Evolutionary conservation across 352 stramenopile genomes (phyloP).

Genomic region (Phytopythium cucurbitacearum): DNA sequence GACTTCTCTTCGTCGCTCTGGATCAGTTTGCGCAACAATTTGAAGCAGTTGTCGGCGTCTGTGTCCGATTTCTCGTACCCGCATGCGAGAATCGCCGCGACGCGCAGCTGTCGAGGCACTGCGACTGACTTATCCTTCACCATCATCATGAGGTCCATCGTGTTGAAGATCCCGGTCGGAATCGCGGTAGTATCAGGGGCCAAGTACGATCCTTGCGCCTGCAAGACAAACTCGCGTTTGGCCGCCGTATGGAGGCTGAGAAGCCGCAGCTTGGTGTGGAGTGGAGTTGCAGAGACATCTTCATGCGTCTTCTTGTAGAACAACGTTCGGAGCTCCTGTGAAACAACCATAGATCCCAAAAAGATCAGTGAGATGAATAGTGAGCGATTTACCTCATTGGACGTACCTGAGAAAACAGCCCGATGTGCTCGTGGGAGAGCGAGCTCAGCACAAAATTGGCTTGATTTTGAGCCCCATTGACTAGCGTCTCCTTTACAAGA

Average conservation of each 20-base stretch:
- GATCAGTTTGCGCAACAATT: slow-evolving; percentile 65
- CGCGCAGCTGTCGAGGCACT: slow-evolving; percentile 52
- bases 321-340: slow-evolving; percentile 62
- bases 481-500: slow-evolving; percentile 76
- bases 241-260: slow-evolving; percentile 68
- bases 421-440: slow-evolving; percentile 68
- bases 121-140: slow-evolving; percentile 62
- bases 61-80: slow-evolving; percentile 71
- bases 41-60: slow-evolving; percentile 49
- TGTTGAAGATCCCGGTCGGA: slow-evolving; percentile 68
- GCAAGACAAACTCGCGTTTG: slow-evolving; percentile 60
- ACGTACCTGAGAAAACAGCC: slow-evolving; percentile 59
- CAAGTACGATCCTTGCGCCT: slow-evolving; percentile 61
- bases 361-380: not conserved
- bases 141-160: slow-evolving; percentile 83
- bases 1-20: slow-evolving; percentile 65
- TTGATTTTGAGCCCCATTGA: slow-evolving; percentile 74
- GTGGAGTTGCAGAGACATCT: slow-evolving; percentile 33
- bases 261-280: slow-evolving; percentile 74
- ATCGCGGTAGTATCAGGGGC: slow-evolving; percentile 44
- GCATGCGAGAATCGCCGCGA: slow-evolving; percentile 72
- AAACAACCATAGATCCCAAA: not conserved
- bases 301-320: slow-evolving; percentile 65
- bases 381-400: not conserved
- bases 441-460: slow-evolving; percentile 85